Evolutionary conservation across 2,329 filamentous ascomycete species (phyloP).

Genomic region (Ceratocystis diversiconidia): DNA sequence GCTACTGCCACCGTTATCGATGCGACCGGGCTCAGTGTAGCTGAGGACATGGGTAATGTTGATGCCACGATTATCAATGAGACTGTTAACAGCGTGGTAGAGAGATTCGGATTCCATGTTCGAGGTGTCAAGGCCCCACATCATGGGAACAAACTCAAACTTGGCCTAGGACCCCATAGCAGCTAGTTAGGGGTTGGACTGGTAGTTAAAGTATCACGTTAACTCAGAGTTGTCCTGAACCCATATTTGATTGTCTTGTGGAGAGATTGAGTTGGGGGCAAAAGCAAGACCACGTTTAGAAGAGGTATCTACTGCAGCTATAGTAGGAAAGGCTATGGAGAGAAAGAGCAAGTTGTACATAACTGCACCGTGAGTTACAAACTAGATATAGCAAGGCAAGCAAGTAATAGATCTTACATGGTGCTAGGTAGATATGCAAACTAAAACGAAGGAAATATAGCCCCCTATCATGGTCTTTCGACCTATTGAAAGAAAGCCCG

Average conservation of each 20-base stretch:
- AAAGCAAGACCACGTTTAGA: constrained; percentile 63
- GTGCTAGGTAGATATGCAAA: background rate
- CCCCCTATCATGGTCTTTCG: background rate
- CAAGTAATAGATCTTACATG: background rate
- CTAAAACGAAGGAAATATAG: background rate
- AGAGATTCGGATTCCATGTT: constrained; percentile 43
- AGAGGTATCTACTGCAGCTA: constrained; percentile 24
- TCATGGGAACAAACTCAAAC: constrained; percentile 51
- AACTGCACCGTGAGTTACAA: background rate
- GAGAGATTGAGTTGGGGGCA: constrained; percentile 40
- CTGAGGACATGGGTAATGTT: constrained; percentile 55
- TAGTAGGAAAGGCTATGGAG: background rate
- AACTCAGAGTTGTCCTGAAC: constrained; percentile 40
- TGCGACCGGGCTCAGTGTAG: constrained; percentile 68
- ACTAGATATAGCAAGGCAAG: background rate
- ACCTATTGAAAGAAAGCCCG: background rate
- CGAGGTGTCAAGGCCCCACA: constrained; percentile 20
- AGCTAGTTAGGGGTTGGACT: constrained; percentile 37
- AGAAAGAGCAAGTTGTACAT: background rate
- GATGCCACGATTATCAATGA: constrained; percentile 35
- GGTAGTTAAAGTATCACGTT: constrained; percentile 81
- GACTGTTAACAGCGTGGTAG: constrained; percentile 39
- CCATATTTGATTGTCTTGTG: constrained; percentile 54
- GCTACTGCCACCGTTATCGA: constrained; percentile 45
- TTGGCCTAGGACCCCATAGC: constrained; percentile 37